phyloP scores from a whole-genome alignment of 164 flowering plant species.

The Hamamelis virginiana region DNA sequence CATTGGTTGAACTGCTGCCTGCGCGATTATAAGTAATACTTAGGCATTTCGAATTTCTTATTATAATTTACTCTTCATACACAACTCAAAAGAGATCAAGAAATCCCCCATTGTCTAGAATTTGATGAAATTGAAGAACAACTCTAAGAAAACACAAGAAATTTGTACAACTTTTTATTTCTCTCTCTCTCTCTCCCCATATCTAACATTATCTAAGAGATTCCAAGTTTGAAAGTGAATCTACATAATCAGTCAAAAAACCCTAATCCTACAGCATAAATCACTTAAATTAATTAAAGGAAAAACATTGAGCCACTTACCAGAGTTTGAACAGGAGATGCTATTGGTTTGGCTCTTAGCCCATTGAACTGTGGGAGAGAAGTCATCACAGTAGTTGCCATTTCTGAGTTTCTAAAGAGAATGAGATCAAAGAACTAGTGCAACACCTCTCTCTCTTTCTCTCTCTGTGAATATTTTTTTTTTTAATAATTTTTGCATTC shows the following conservation, averaged over 20 bases:
- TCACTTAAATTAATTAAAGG: not conserved
- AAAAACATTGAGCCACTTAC: conserved; percentile 27
- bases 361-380: conserved; percentile 78
- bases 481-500: not conserved
- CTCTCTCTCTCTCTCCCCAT: no score
- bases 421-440: not conserved
- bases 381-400: conserved; percentile 52
- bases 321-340: conserved; percentile 41
- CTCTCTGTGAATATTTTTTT: not conserved
- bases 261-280: no score
- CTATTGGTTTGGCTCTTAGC: conserved; percentile 44
- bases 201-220: no score
- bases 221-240: no score
- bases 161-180: no score
- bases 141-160: no score
- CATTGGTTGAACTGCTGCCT: conserved; percentile 48
- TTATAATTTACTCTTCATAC: no score
- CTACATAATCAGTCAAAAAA: no score
- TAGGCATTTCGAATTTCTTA: no score
- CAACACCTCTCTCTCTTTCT: not conserved
- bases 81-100: no score
- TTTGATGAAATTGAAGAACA: no score
- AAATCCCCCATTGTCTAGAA: no score
- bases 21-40: not conserved
- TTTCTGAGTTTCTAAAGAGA: conserved; percentile 10